Evolutionary conservation across 352 stramenopile genomes (phyloP).

Genomic region (Phytophthora cryptogea): DNA sequence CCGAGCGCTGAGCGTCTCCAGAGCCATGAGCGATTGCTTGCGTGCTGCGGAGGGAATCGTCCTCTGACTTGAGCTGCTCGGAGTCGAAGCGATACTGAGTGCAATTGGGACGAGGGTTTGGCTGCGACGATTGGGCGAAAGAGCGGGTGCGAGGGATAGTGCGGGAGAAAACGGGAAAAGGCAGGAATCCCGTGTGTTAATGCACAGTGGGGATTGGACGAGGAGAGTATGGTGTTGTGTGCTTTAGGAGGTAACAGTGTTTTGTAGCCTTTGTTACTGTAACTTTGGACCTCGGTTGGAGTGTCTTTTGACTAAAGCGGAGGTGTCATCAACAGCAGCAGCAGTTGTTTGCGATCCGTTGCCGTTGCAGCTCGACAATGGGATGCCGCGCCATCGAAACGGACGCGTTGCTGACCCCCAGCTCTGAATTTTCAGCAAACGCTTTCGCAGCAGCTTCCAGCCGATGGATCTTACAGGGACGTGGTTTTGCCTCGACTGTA

Average conservation of each 20-base stretch:
- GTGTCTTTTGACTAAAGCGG: conserved; percentile 8
- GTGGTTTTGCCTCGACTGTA: conserved; percentile 1
- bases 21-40: conserved; percentile 26
- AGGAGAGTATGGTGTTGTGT: too few relatives aligned
- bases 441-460: conserved; percentile 12
- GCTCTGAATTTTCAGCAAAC: conserved; percentile 10
- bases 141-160: conserved; percentile 22
- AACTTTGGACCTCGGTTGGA: neutral
- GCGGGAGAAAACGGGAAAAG: conserved; percentile 9
- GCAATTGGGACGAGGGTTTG: conserved; percentile 1
- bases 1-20: conserved; percentile 26
- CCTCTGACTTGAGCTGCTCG: conserved; percentile 18
- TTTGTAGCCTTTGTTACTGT: neutral
- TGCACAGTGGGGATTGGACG: neutral
- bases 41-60: neutral
- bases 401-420: neutral
- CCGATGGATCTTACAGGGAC: conserved; percentile 12
- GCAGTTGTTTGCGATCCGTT: conserved; percentile 6
- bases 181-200: neutral
- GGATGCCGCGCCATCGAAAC: conserved; percentile 24
- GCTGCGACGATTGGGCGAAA: neutral
- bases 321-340: conserved; percentile 5
- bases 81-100: conserved; percentile 1
- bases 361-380: conserved; percentile 16
- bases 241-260: neutral